phyloP scores from a whole-genome alignment of 75 land plant genomes.

The Sequoiadendron giganteum region DNA sequence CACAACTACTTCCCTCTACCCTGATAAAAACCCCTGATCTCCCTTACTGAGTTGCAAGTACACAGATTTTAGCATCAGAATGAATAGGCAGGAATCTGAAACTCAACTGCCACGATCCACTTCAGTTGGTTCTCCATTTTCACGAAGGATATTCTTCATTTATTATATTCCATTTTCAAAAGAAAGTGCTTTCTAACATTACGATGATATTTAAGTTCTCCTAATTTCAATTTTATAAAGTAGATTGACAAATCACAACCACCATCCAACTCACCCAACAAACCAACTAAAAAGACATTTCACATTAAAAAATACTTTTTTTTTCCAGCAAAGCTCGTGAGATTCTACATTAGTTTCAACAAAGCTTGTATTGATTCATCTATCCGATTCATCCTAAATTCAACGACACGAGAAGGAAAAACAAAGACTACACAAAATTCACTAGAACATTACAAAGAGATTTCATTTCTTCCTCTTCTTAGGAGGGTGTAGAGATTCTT shows the following conservation, averaged over 20 bases:
- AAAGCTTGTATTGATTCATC: not conserved
- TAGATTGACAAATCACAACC: not conserved
- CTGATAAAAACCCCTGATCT: too few relatives aligned
- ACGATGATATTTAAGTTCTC: not conserved
- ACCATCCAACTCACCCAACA: not conserved
- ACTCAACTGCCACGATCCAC: not conserved
- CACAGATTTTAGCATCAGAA: not conserved
- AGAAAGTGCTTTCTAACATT: not conserved
- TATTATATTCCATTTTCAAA: not conserved
- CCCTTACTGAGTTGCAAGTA: too few relatives aligned
- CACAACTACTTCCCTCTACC: too few relatives aligned
- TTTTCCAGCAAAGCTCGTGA: not conserved
- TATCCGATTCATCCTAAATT: not conserved
- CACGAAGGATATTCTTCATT: not conserved
- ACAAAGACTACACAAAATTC: not conserved
- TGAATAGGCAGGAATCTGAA: not conserved
- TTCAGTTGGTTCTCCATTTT: not conserved
- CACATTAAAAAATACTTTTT: not conserved
- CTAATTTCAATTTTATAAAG: not conserved
- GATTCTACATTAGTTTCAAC: not conserved
- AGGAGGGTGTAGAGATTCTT: conserved; percentile 13
- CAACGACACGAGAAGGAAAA: not conserved
- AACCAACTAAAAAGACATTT: not conserved
- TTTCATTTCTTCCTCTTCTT: conserved; percentile 16
- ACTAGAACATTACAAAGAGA: not conserved